Evolutionary conservation across 192 early-diverging fungal species (phyloP).

Genomic region (Gigaspora rosea): DNA sequence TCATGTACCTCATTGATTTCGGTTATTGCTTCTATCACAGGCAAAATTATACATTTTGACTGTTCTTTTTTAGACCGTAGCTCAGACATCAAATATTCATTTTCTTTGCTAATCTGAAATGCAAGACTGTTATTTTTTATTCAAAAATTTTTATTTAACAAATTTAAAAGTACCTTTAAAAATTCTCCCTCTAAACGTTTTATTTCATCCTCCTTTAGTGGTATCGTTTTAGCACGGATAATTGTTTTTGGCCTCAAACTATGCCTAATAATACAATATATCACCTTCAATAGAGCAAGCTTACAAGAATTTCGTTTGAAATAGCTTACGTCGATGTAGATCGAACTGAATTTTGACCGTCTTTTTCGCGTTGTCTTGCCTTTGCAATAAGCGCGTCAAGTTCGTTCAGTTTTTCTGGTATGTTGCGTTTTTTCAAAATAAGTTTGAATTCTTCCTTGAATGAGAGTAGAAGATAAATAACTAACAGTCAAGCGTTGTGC

Average conservation of each 20-base stretch:
- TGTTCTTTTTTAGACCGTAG: background rate
- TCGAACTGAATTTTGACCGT: background rate
- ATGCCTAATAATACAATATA: background rate
- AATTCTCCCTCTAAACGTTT: conserved; percentile 13
- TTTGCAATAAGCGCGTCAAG: conserved; percentile 14
- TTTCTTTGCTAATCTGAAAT: conserved; percentile 5
- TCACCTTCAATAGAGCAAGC: too few species aligned
- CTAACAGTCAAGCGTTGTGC: background rate
- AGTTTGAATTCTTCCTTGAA: conserved; percentile 14
- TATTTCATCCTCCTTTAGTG: background rate
- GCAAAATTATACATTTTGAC: background rate
- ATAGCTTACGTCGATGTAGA: background rate
- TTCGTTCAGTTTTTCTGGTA: conserved; percentile 16
- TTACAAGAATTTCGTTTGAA: too few species aligned
- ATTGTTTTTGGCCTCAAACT: background rate
- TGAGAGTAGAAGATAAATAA: background rate
- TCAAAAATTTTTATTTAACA: background rate
- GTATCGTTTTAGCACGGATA: conserved; percentile 7
- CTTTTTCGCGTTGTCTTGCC: background rate
- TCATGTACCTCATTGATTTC: background rate
- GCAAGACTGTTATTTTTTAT: background rate
- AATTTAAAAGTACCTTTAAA: conserved; percentile 3
- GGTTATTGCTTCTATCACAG: background rate
- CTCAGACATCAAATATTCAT: background rate
- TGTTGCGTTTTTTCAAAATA: conserved; percentile 11